These are phyloP conservation scores for Paecilomyces niveus DNA, from an alignment of 2,329 filamentous ascomycete genomes.

Conservation along the genomic window DNA sequence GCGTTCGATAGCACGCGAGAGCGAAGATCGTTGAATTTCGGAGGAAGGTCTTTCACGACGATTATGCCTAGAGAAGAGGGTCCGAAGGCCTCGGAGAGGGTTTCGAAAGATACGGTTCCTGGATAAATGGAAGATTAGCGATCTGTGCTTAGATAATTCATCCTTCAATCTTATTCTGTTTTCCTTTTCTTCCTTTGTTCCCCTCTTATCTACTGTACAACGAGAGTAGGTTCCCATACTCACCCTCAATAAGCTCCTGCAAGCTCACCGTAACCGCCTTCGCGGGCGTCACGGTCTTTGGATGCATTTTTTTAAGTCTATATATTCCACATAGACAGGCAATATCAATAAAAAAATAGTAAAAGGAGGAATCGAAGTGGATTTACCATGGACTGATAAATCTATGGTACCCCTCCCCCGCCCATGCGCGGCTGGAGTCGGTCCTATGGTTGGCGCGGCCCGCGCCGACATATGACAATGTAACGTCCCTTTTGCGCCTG, in stretches of 20 bases:
- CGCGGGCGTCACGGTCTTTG: slow-evolving; percentile 17
- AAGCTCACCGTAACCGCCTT: slow-evolving; percentile 43
- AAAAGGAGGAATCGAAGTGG: background rate
- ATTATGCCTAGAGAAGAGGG: slow-evolving; percentile 87
- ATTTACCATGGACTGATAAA: background rate
- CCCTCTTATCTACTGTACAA: background rate
- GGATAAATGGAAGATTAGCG: slow-evolving; percentile 3
- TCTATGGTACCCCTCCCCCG: background rate
- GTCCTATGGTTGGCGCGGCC: background rate
- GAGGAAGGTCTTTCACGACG: slow-evolving; percentile 77
- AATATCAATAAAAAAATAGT: background rate
- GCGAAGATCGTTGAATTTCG: slow-evolving; percentile 64
- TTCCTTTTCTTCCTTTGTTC: background rate
- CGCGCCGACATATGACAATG: background rate
- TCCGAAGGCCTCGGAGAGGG: slow-evolving; percentile 66
- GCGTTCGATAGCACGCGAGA: slow-evolving; percentile 73
- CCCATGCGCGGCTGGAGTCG: background rate
- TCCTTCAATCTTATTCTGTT: background rate
- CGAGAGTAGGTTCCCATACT: slow-evolving; percentile 1
- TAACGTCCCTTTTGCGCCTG: background rate
- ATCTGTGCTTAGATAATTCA: background rate
- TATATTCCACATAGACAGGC: background rate
- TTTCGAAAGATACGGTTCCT: slow-evolving; percentile 37
- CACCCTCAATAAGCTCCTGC: slow-evolving; percentile 42
- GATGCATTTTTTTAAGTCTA: background rate